Evolutionary conservation across 2,329 filamentous ascomycete species (phyloP).

Genomic region (Alternaria ventricosa): DNA sequence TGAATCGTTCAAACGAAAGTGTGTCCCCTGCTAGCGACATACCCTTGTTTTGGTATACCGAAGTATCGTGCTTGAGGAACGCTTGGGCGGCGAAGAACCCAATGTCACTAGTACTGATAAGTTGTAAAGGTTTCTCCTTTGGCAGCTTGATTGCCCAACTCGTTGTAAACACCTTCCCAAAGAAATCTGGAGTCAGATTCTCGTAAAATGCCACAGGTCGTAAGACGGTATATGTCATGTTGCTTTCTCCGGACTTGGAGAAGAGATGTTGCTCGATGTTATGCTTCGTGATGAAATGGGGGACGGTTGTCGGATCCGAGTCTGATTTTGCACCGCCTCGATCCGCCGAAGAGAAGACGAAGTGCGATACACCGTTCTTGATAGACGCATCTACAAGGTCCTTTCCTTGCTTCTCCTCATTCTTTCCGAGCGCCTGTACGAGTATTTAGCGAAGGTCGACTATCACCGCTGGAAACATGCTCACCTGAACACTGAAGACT

Average conservation of each 20-base stretch:
- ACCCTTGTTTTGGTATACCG: conserved; percentile 39
- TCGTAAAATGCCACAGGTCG: conserved; percentile 68
- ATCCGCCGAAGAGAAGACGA: conserved; percentile 49
- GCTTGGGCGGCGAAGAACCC: conserved; percentile 57
- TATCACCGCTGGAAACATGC: neutral
- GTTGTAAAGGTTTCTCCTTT: conserved; percentile 43
- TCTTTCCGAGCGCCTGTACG: conserved; percentile 27
- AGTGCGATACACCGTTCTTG: conserved; percentile 40
- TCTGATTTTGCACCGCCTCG: conserved; percentile 51
- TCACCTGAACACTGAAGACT: conserved; percentile 41
- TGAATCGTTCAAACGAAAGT: conserved; percentile 51
- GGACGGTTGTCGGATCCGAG: conserved; percentile 60
- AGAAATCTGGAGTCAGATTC: conserved; percentile 56
- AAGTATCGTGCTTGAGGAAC: conserved; percentile 51
- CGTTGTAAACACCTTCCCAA: conserved; percentile 55
- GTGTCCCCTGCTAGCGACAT: conserved; percentile 59
- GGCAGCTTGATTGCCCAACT: conserved; percentile 43
- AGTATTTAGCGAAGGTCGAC: neutral
- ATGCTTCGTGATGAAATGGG: conserved; percentile 68
- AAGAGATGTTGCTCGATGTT: conserved; percentile 66
- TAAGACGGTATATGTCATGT: conserved; percentile 65
- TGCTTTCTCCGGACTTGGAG: conserved; percentile 38
- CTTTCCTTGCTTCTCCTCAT: conserved; percentile 48
- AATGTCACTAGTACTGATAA: conserved; percentile 53
- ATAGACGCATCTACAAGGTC: conserved; percentile 45